These are phyloP conservation scores for Posidonia oceanica DNA, from an alignment of 116 monocot species.

Conservation along the genomic window DNA sequence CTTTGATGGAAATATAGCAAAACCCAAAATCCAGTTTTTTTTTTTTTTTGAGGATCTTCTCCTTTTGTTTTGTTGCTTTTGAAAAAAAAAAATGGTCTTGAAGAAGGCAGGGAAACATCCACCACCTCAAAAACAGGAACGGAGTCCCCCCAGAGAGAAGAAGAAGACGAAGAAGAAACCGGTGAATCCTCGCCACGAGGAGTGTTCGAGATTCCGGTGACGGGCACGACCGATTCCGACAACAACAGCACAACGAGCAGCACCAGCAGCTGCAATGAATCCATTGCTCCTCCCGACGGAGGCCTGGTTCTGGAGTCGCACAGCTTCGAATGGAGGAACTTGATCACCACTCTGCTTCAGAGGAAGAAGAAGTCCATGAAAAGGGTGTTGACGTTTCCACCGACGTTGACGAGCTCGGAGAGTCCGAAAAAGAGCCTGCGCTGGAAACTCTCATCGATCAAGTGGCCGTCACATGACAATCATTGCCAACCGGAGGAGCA, in stretches of 20 bases:
- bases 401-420: slow-evolving; percentile 15
- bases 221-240: slow-evolving; percentile 26
- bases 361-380: slow-evolving; percentile 34
- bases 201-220: slow-evolving; percentile 29
- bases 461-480: neutral
- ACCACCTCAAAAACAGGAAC: too few relatives aligned
- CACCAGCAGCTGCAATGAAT: slow-evolving; percentile 10
- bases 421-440: neutral
- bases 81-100: too few relatives aligned
- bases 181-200: slow-evolving; percentile 33
- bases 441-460: neutral
- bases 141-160: neutral
- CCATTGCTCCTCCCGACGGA: slow-evolving; percentile 6
- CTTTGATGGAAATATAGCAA: too few relatives aligned
- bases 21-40: too few relatives aligned
- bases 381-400: slow-evolving; percentile 55
- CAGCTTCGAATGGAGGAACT: slow-evolving; percentile 42
- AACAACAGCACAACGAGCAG: slow-evolving; percentile 20
- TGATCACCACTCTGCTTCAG: slow-evolving; percentile 41
- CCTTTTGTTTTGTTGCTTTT: too few relatives aligned
- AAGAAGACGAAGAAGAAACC: slow-evolving; percentile 10
- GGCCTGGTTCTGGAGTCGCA: slow-evolving; percentile 15
- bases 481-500: neutral
- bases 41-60: too few relatives aligned
- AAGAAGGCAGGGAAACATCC: too few relatives aligned